Evolutionary conservation across 768 basidiomycete genomes (phyloP).

Genomic region (Chalciporus piperatus): DNA sequence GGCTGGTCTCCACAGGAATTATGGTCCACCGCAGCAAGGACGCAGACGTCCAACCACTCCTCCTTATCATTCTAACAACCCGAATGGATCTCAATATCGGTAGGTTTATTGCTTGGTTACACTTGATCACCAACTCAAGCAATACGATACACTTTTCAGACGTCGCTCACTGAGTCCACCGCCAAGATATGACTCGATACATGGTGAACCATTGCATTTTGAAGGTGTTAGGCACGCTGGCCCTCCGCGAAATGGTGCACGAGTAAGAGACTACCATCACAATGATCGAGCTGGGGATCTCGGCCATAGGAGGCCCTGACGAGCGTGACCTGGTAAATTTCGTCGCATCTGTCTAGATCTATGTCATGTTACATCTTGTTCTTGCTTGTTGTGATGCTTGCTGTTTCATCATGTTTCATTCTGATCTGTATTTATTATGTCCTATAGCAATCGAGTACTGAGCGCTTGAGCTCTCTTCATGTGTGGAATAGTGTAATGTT

Average conservation of each 20-base stretch:
- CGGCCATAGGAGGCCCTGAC: slow-evolving; percentile 29
- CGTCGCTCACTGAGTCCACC: slow-evolving; percentile 73
- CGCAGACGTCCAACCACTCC: slow-evolving; percentile 55
- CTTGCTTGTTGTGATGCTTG: background rate
- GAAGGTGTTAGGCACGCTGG: slow-evolving; percentile 52
- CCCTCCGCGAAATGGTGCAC: slow-evolving; percentile 29
- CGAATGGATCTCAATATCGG: slow-evolving; percentile 44
- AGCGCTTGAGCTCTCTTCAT: slow-evolving; percentile 4
- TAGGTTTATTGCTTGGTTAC: slow-evolving; percentile 12
- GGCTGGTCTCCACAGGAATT: slow-evolving; percentile 4
- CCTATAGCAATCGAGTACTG: slow-evolving; percentile 9
- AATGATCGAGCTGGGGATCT: slow-evolving; percentile 31
- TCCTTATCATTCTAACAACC: slow-evolving; percentile 45
- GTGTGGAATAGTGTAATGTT: background rate
- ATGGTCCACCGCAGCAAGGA: slow-evolving; percentile 24
- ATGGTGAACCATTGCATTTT: slow-evolving; percentile 41
- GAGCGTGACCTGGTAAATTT: slow-evolving; percentile 19
- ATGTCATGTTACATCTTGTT: background rate
- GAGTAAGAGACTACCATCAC: slow-evolving; percentile 41
- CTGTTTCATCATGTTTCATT: slow-evolving; percentile 1
- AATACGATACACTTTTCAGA: slow-evolving; percentile 31
- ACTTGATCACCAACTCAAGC: background rate
- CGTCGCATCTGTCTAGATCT: slow-evolving; percentile 5
- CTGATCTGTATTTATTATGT: slow-evolving; percentile 1
- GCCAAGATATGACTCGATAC: slow-evolving; percentile 50